Base-by-base conservation (phyloP, 331 rosid genomes). In the Prunus yedoensis region DNA sequence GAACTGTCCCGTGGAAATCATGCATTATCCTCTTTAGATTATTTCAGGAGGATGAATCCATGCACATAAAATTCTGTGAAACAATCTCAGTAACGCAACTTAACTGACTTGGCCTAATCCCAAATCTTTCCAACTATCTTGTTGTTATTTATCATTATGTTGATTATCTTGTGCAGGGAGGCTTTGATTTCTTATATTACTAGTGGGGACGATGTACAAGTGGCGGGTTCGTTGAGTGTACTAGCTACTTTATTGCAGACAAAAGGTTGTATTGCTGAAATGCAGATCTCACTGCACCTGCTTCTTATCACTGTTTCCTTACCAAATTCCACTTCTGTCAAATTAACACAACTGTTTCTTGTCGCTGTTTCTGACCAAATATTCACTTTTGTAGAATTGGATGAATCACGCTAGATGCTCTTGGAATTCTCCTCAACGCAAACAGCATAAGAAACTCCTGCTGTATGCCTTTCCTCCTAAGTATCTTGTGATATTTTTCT, bases 361-460 rank as follows among this genome's bases (percentile, higher is more conserved):
- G 23, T 71, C 21, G 5, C 59, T 61, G 56, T 68, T 71, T 71
- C 65, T 56, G 59, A 77, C 56, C 70, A 41, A 18, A 46, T 45
- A 15, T 64, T 15, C 52, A 16, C 77, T 32, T 79, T 13, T 59
- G 68, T 76, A 93, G 98, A 93, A 75, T 83, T 93, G 79, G 93
- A 93, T 45, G 98, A 93, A 71, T 83, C 93, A 88, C 89, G 93
- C 88, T 88, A 59, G 96, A 93, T 73, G 91, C 87, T 53, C 90
- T 93, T 67, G 98, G 96, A 75, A 91, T 93, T 71, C 98, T 82
- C 98, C 98, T 27, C 96, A 88, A 73, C 92, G 98, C 59, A 87
- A 89, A 79, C 88, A 93, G 46, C 95, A 93, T 60, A 93, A 93
- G 85, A 91, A 89, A 79, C 87, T 88, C 53, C 70, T 93, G 71